Conservation (phyloP, 495 filamentous ascomycete species). For the Acidomyces sp. region DNA sequence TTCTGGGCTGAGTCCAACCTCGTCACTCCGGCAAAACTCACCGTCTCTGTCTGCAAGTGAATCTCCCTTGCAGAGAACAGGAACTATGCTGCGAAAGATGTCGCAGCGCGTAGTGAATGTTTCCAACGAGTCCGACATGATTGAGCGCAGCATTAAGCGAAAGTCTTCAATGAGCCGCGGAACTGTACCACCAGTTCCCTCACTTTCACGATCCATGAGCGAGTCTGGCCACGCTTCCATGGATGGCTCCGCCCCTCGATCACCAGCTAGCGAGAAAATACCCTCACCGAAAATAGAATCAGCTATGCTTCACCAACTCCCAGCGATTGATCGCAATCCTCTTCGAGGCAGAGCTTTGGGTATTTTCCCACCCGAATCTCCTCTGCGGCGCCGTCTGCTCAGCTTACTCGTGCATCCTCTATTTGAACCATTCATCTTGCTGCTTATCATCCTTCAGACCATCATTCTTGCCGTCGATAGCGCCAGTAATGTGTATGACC, state of each 20-base stretch:
- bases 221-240: constrained; percentile 20
- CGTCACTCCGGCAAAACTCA: constrained; percentile 37
- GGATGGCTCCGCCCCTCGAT: constrained; percentile 39
- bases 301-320: constrained; percentile 3
- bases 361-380: constrained; percentile 65
- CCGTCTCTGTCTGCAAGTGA: constrained; percentile 53
- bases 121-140: constrained; percentile 68
- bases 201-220: constrained; percentile 19
- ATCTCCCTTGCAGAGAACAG: constrained; percentile 60
- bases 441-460: constrained; percentile 80
- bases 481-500: constrained; percentile 48
- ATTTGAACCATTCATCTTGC: constrained; percentile 73
- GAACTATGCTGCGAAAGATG: constrained; percentile 90
- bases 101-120: constrained; percentile 96
- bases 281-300: constrained; percentile 4
- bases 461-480: constrained; percentile 75
- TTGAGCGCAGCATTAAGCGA: constrained; percentile 60
- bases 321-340: constrained; percentile 46
- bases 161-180: constrained; percentile 37
- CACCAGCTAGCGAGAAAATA: constrained; percentile 35
- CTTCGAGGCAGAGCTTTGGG: constrained; percentile 78
- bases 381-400: constrained; percentile 60
- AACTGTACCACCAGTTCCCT: not conserved
- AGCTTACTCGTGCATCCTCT: constrained; percentile 76
- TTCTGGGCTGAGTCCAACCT: constrained; percentile 23